These are phyloP conservation scores for Lavandula angustifolia DNA, from an alignment of 257 asterid genomes.

Conservation along the genomic window DNA sequence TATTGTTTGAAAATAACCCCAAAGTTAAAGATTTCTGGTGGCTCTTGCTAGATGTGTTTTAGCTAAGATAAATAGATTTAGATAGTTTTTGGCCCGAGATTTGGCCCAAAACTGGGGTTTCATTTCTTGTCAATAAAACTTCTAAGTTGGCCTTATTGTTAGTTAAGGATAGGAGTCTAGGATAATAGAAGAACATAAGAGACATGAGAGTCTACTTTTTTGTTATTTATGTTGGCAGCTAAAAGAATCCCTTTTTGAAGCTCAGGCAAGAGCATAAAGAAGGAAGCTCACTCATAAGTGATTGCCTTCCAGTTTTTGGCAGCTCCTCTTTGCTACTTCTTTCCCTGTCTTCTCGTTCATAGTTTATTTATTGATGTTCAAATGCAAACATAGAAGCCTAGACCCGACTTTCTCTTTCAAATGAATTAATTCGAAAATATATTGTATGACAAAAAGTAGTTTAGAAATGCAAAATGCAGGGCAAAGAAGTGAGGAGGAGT, in stretches of 20 bases:
- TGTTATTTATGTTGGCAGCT: not conserved
- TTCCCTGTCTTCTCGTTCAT: not conserved
- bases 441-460: not conserved
- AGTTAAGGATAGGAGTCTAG: not conserved
- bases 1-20: not conserved
- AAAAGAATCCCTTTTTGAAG: not conserved
- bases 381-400: not conserved
- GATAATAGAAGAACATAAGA: not conserved
- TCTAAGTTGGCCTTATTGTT: not conserved
- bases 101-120: not conserved
- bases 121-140: not conserved
- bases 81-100: constrained; percentile 13
- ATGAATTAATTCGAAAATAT: not conserved
- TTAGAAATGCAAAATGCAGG: not conserved
- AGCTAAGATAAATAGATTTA: not conserved
- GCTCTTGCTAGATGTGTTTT: not conserved
- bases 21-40: not conserved
- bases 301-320: not conserved
- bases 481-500: not conserved
- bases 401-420: too few species aligned
- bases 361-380: not conserved
- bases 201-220: not conserved
- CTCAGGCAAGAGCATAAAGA: not conserved
- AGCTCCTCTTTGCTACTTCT: constrained; percentile 1
- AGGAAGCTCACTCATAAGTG: not conserved